phyloP scores from a whole-genome alignment of 2,329 filamentous ascomycete species.

The Apiospora koreana region DNA sequence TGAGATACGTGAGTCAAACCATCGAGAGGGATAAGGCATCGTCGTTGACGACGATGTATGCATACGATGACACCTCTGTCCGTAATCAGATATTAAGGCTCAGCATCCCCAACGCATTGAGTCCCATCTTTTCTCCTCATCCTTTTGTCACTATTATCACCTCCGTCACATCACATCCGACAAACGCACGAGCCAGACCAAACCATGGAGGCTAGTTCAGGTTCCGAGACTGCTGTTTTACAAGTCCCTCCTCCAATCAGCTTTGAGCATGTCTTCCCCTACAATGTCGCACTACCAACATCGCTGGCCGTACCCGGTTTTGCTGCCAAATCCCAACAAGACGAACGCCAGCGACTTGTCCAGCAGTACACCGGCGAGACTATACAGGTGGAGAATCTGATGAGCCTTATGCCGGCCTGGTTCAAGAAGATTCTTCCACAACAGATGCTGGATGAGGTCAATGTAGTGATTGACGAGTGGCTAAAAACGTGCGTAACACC shows the following conservation, averaged over 20 bases:
- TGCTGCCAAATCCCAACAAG: background rate
- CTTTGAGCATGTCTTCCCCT: background rate
- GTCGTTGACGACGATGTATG: too few species aligned
- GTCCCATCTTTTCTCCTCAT: background rate
- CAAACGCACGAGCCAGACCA: too few species aligned
- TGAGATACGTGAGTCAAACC: too few species aligned
- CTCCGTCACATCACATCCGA: background rate
- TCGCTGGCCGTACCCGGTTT: background rate
- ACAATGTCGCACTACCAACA: background rate
- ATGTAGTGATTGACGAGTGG: conserved; percentile 29
- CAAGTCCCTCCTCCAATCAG: background rate
- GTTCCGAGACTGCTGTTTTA: background rate
- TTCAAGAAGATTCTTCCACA: background rate
- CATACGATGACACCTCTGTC: too few species aligned
- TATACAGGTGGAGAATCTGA: background rate
- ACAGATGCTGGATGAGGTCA: conserved; percentile 24
- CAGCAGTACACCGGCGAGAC: background rate
- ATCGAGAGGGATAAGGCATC: too few species aligned
- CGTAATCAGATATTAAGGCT: too few species aligned
- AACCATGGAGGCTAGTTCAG: background rate
- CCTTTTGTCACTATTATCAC: background rate
- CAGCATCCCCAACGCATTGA: background rate
- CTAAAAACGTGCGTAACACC: conserved; percentile 23
- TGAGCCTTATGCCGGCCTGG: conserved; percentile 6
- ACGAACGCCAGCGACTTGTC: background rate